A percentile compares a stretch with the other conserved stretches of the same genome.
These are phyloP conservation scores for Phycomyces nitens DNA, from an alignment of 192 early-diverging fungal species.

Conservation along the genomic window DNA sequence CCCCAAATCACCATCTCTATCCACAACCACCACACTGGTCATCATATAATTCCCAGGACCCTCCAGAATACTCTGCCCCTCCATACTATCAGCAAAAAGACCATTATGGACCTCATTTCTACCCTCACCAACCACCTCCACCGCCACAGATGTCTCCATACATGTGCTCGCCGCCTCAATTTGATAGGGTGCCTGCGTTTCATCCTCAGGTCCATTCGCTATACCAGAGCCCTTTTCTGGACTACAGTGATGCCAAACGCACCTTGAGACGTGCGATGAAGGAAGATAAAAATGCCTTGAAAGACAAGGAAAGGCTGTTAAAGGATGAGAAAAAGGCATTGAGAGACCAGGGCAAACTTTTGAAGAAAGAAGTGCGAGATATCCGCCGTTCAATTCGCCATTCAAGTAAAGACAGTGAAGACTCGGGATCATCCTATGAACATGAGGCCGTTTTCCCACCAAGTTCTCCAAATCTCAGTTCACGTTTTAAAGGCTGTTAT, in stretches of 20 bases:
- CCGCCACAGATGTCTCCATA: background rate
- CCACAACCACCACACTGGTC: background rate
- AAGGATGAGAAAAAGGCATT: background rate
- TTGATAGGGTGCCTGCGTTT: background rate
- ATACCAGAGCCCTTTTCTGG: background rate
- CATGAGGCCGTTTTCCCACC: too few relatives aligned
- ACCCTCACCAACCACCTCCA: background rate
- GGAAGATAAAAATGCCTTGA: background rate
- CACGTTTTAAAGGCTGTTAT: too few relatives aligned
- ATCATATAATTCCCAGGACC: too few relatives aligned
- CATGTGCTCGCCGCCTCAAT: too few relatives aligned
- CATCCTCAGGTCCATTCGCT: background rate
- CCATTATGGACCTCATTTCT: background rate
- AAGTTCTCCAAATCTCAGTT: too few relatives aligned
- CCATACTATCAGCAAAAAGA: background rate
- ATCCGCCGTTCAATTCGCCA: background rate
- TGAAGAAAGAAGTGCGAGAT: background rate
- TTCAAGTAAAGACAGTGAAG: background rate
- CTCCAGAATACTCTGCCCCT: background rate
- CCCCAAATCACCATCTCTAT: background rate
- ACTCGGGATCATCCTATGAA: background rate
- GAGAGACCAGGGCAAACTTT: background rate
- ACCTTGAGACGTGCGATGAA: background rate
- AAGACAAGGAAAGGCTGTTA: background rate
- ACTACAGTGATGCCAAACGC: background rate